phyloP scores from a whole-genome alignment of 805 yeast species.

The Kluyveromyces nonfermentans region DNA sequence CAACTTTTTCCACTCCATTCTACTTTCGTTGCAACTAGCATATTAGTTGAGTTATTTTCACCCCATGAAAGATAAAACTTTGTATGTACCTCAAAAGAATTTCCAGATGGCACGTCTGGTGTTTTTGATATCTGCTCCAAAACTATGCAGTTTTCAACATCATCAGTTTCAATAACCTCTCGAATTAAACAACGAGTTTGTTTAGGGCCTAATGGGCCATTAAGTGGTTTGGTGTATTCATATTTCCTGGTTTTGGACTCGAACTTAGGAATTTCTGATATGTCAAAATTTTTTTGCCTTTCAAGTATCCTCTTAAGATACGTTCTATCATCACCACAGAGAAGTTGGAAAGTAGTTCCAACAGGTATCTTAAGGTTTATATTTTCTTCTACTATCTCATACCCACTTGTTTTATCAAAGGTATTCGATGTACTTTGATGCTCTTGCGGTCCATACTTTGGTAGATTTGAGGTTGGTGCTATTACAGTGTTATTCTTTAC shows the following conservation, averaged over 20 bases:
- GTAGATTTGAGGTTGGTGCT: constrained; percentile 18
- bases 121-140: constrained; percentile 48
- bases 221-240: constrained; percentile 48
- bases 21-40: constrained; percentile 48
- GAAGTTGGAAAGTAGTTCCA: constrained; percentile 48
- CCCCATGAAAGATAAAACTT: constrained; percentile 56
- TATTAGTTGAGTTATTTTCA: constrained; percentile 42
- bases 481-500: constrained; percentile 11
- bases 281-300: constrained; percentile 53
- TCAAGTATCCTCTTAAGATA: constrained; percentile 39
- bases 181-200: constrained; percentile 55
- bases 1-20: constrained; percentile 71
- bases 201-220: constrained; percentile 61
- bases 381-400: constrained; percentile 41
- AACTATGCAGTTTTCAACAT: constrained; percentile 34
- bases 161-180: constrained; percentile 43
- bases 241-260: constrained; percentile 37
- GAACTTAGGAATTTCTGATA: constrained; percentile 43
- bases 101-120: constrained; percentile 73
- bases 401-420: constrained; percentile 39
- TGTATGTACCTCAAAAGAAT: constrained; percentile 53
- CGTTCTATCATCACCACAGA: constrained; percentile 53
- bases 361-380: constrained; percentile 51
- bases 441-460: constrained; percentile 29
- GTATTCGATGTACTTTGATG: constrained; percentile 39